Conservation (phyloP, 179 eudicot species). For the Vitellaria paradoxa region DNA sequence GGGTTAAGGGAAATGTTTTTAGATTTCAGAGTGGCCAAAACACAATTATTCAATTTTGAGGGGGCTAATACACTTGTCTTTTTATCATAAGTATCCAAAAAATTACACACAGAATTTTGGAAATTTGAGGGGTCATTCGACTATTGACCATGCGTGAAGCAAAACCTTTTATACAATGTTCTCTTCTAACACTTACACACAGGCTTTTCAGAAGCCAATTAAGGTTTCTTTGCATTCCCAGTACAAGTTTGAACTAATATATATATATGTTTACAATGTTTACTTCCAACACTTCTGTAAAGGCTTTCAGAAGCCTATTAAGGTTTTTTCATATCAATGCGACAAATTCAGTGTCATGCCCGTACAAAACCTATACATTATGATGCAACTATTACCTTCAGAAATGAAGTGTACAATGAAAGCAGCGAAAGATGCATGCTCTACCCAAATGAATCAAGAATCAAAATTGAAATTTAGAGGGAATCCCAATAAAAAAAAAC, state of each 20-base stretch:
- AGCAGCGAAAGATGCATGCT: neutral
- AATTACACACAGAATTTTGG: too few species aligned
- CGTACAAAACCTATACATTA: neutral
- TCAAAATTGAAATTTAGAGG: neutral
- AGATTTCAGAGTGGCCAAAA: too few species aligned
- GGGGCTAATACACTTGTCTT: too few species aligned
- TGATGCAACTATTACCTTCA: neutral
- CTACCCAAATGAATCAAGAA: neutral
- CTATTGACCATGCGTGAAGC: too few species aligned
- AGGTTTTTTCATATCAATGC: neutral
- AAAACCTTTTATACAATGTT: too few species aligned
- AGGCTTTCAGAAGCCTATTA: neutral
- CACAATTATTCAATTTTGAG: too few species aligned
- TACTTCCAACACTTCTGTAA: too few species aligned
- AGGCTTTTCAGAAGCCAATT: too few species aligned
- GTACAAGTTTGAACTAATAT: neutral
- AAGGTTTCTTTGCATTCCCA: neutral
- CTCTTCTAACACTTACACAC: too few species aligned
- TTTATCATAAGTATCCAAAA: too few species aligned
- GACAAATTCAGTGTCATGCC: neutral
- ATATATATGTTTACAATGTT: neutral
- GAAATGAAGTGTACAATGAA: neutral
- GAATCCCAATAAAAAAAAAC: conserved; percentile 31
- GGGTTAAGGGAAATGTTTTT: too few species aligned
- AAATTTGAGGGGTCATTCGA: too few species aligned